Evolutionary conservation across 768 basidiomycete genomes (phyloP), one percentile per base, ranked within the genome.

Genomic region (Lactarius tabidus): DNA sequence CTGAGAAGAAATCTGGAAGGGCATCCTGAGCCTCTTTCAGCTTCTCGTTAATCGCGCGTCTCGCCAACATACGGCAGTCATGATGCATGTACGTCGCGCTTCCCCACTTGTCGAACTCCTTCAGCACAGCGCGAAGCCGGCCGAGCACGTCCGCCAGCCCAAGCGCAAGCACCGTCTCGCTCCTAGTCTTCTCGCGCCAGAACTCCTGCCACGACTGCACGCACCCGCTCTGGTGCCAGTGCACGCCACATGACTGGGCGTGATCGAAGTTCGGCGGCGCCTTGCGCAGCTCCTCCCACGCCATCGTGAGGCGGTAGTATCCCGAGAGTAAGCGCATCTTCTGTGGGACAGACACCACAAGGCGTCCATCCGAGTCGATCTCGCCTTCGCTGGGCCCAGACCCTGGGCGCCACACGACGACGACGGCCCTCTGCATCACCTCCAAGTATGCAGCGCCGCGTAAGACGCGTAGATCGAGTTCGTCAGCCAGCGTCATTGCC

Each of bases 61-160:
- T 81, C 28, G 88, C 89, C 26, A 77, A 74, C 70, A 77, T 74
- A 71, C 86, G 80, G 76, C 89, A 91, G 63, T 90, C 89, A 63
- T 84, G 85, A 70, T 90, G 87, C 89, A 90, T 90, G 71, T 89
- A 88, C n/a, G 86, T 85, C 64, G 85, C 85, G 64, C 81, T 83
- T 2, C 88, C 87, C 84, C 85, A 86, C 60, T 84, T 78, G 63
- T 89, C 88, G 64, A 86, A 87, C 62, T 89, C 87, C 74, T 85
- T 86, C 70, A 84, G 76, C 39, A 91, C 79, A 64, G 83, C 78
- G 71, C 77, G 82, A 69, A 91, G 72, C 64, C 85, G 80, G 39
- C 89, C 90, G 6, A 88, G 72, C 38, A 90, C 86, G 71, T 91
- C 87, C 36, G 87, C 85, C 2, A 84, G 74, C 9, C 84, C 86